phyloP scores from a whole-genome alignment of 208 protist genomes.

The Acanthamoeba sp. region DNA sequence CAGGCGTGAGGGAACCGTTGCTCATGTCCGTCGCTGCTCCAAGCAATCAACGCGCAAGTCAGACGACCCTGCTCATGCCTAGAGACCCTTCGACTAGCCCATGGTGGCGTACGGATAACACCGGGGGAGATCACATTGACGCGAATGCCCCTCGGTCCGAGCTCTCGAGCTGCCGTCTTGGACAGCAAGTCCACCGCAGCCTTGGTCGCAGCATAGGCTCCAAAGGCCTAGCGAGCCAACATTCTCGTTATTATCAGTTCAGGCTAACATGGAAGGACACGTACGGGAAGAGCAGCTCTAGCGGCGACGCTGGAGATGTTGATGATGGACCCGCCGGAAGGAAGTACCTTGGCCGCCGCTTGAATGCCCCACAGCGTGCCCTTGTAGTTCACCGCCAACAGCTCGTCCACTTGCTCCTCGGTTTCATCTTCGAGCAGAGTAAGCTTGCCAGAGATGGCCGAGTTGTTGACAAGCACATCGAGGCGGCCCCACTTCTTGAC shows the following conservation, averaged over 20 bases:
- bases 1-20: neutral
- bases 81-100: too few species aligned
- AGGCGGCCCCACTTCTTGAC: conserved; percentile 6
- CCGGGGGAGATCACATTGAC: conserved; percentile 57
- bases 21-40: conserved; percentile 59
- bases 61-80: neutral
- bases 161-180: neutral
- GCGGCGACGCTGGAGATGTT: conserved; percentile 19
- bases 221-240: neutral
- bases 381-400: neutral
- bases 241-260: too few species aligned
- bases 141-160: too few species aligned
- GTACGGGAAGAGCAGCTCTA: neutral
- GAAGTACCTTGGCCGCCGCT: conserved; percentile 16
- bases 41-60: too few species aligned
- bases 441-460: neutral
- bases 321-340: conserved; percentile 27
- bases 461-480: conserved; percentile 43
- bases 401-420: neutral
- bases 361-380: neutral
- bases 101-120: too few species aligned
- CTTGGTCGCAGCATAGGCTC: neutral
- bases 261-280: too few species aligned
- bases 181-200: neutral
- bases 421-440: neutral